Percentiles rank a stretch among this genome's conserved stretches.
phyloP scores from a whole-genome alignment of 2,329 filamentous ascomycete genomes.

The Dryadomyces quercus-mongolicae region DNA sequence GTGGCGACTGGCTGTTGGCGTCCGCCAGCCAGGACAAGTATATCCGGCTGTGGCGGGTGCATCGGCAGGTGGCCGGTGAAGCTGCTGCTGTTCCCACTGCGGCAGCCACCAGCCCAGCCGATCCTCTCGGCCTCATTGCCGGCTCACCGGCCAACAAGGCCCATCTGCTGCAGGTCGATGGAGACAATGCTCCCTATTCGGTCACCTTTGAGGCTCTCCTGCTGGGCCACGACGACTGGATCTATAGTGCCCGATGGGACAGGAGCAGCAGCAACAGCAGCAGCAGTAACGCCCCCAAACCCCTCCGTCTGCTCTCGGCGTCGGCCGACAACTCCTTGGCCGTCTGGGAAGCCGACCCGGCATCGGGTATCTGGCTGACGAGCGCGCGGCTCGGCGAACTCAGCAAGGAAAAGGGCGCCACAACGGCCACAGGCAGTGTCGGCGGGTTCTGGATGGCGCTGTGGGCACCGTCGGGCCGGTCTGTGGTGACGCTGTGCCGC shows the following conservation, averaged over 20 bases:
- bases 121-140: conserved; percentile 42
- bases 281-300: conserved; percentile 19
- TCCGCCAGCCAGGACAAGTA: conserved; percentile 98
- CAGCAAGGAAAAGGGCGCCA: conserved; percentile 87
- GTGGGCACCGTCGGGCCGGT: conserved; percentile 67
- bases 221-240: conserved; percentile 95
- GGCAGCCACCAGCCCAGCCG: conserved; percentile 35
- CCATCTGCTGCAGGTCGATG: conserved; percentile 53
- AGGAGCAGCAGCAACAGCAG: conserved; percentile 15
- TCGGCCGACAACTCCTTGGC: conserved; percentile 93
- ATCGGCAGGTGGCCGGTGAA: background rate
- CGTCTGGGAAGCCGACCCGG: conserved; percentile 77
- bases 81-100: conserved; percentile 12
- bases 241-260: conserved; percentile 77
- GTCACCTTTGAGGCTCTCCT: conserved; percentile 89
- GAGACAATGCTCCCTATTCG: conserved; percentile 47
- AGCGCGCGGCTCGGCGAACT: conserved; percentile 81
- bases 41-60: conserved; percentile 78
- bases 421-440: conserved; percentile 88
- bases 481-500: conserved; percentile 71
- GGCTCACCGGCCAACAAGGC: conserved; percentile 80
- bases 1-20: conserved; percentile 63
- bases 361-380: conserved; percentile 86
- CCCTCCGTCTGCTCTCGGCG: conserved; percentile 67
- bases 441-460: conserved; percentile 95